A percentile compares a stretch with the other conserved stretches of the same genome.
These are phyloP conservation scores for Trypanosoma congolense DNA, from an alignment of 208 protist genomes.

Conservation along the genomic window DNA sequence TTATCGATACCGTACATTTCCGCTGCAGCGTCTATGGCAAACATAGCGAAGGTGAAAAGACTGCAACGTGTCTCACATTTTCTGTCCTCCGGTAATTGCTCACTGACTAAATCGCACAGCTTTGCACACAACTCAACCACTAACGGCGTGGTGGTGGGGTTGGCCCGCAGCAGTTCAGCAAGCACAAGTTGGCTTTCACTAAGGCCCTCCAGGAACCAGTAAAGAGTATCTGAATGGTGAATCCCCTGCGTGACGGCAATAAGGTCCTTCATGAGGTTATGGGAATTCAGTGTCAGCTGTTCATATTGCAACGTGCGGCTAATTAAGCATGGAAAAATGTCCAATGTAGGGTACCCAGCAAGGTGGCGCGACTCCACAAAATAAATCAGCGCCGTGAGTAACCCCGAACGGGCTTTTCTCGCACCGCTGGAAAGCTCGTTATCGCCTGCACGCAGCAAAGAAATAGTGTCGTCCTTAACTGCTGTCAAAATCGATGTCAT, in stretches of 20 bases:
- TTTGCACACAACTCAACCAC: slow-evolving; percentile 44
- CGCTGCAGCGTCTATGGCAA: slow-evolving; percentile 14
- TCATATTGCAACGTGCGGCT: slow-evolving; percentile 31
- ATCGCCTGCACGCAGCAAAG: slow-evolving; percentile 22
- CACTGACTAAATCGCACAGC: slow-evolving; percentile 34
- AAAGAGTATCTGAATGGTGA: slow-evolving; percentile 60
- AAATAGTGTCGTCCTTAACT: slow-evolving; percentile 47
- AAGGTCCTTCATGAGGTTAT: slow-evolving; percentile 42
- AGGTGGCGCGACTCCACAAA: slow-evolving; percentile 75
- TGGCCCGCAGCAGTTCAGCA: slow-evolving; percentile 24
- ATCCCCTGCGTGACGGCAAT: slow-evolving; percentile 58
- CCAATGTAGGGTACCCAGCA: slow-evolving; percentile 49
- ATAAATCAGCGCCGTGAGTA: slow-evolving; percentile 52
- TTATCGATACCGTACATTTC: background rate
- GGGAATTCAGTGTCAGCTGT: slow-evolving; percentile 26
- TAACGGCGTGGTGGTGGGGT: slow-evolving; percentile 22
- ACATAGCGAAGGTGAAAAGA: slow-evolving; percentile 48
- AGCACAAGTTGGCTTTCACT: slow-evolving; percentile 29
- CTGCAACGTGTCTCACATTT: slow-evolving; percentile 39
- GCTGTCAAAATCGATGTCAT: slow-evolving; percentile 50
- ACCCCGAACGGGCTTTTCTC: slow-evolving; percentile 35
- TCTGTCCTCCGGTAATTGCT: slow-evolving; percentile 38
- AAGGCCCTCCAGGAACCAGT: slow-evolving; percentile 43
- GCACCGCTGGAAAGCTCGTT: slow-evolving; percentile 20
- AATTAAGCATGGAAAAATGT: slow-evolving; percentile 39